Percentiles rank a stretch among this genome's conserved stretches.
phyloP scores from a whole-genome alignment of 208 protist species.

The Endotrypanum monterogeii region DNA sequence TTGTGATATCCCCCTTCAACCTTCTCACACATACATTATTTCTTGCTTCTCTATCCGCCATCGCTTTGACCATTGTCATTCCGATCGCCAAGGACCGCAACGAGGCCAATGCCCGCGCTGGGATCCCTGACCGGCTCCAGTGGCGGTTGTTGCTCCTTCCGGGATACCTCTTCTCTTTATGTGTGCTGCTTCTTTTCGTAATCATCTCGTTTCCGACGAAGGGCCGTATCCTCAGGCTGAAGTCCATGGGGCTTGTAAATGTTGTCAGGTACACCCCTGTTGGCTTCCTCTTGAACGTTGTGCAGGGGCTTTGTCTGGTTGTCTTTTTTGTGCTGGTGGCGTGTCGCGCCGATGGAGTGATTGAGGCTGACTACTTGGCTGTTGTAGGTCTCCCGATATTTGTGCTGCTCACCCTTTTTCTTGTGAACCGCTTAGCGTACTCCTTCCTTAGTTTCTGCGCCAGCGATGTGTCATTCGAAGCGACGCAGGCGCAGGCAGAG shows the following conservation, averaged over 20 bases:
- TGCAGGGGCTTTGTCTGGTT: slow-evolving; percentile 33
- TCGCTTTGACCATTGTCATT: slow-evolving; percentile 60
- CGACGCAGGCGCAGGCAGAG: slow-evolving; percentile 8
- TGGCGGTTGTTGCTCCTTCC: slow-evolving; percentile 76
- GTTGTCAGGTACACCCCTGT: slow-evolving; percentile 39
- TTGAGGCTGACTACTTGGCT: slow-evolving; percentile 73
- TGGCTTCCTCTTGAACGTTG: slow-evolving; percentile 35
- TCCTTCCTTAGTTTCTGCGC: slow-evolving; percentile 20
- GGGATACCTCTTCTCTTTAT: slow-evolving; percentile 54
- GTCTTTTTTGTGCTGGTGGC: slow-evolving; percentile 65
- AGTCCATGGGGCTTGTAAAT: slow-evolving; percentile 23
- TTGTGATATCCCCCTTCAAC: slow-evolving; percentile 22
- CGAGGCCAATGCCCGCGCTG: slow-evolving; percentile 22
- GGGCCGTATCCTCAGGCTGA: slow-evolving; percentile 9
- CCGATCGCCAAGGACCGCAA: slow-evolving; percentile 74
- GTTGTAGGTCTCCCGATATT: slow-evolving; percentile 63
- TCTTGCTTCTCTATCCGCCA: slow-evolving; percentile 32
- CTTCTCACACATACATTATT: slow-evolving; percentile 19
- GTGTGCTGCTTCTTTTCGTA: slow-evolving; percentile 29
- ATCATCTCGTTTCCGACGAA: slow-evolving; percentile 25
- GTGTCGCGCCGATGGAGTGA: slow-evolving; percentile 65
- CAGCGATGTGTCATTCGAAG: slow-evolving; percentile 23
- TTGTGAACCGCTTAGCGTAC: slow-evolving; percentile 34
- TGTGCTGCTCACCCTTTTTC: slow-evolving; percentile 28
- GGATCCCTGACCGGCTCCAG: slow-evolving; percentile 42